Conservation (phyloP, 306 rosid genomes). For the Oxytropis ochrocephala region DNA sequence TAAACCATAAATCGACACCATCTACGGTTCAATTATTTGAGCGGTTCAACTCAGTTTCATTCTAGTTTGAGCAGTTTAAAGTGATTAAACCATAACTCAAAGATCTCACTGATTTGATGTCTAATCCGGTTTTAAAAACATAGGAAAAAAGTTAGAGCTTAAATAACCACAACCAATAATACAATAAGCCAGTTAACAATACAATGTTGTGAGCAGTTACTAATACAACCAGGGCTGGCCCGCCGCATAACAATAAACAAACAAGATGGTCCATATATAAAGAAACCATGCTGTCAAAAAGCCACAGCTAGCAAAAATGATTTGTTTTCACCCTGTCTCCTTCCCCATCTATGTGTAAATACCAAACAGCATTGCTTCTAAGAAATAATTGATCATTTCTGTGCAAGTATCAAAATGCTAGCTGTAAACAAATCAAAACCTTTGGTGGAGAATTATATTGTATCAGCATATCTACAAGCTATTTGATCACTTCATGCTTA, state of each 20-base stretch:
- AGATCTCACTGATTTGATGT: no score
- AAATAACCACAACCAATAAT: no score
- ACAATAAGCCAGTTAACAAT: not conserved
- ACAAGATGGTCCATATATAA: not conserved
- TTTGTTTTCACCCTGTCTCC: not conserved
- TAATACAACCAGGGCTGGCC: not conserved
- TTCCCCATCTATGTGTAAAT: not conserved
- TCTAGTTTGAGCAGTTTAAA: no score
- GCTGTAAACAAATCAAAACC: not conserved
- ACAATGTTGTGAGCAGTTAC: not conserved
- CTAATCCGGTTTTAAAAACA: no score
- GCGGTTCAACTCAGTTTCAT: no score
- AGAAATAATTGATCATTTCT: not conserved
- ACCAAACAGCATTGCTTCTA: not conserved
- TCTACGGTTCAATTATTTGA: no score
- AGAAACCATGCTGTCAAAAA: not conserved
- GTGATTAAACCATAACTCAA: no score
- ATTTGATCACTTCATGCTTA: not conserved
- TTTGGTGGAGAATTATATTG: not conserved
- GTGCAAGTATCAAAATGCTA: not conserved
- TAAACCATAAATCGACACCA: no score
- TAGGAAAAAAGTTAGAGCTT: no score
- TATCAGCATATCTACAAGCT: slow-evolving; percentile 8
- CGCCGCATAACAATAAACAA: not conserved
- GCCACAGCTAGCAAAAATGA: not conserved